phyloP scores from a whole-genome alignment of 371 early-diverging fungal species.

The Actinomortierella ambigua region DNA sequence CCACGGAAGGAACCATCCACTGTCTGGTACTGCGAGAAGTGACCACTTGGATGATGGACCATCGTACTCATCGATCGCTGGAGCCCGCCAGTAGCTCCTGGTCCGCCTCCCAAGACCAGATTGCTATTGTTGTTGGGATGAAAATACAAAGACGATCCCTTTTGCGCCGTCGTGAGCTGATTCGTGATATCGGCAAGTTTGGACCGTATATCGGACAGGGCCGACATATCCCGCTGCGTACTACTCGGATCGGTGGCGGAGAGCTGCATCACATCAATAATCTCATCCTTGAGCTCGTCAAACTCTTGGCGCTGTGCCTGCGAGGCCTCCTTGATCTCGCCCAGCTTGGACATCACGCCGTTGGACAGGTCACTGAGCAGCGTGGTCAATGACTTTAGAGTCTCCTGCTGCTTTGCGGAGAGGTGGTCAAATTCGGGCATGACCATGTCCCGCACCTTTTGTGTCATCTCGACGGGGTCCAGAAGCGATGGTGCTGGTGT shows the following conservation, averaged over 20 bases:
- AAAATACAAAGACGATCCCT: slow-evolving; percentile 8
- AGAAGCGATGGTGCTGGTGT: not conserved
- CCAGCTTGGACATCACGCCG: slow-evolving; percentile 10
- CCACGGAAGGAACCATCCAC: too few species aligned
- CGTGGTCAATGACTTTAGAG: slow-evolving; percentile 26
- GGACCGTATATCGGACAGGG: slow-evolving; percentile 38
- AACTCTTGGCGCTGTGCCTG: slow-evolving; percentile 39
- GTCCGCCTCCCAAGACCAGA: not conserved
- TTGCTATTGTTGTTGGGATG: slow-evolving; percentile 7
- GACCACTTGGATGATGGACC: slow-evolving; percentile 14
- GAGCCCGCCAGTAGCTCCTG: slow-evolving; percentile 20
- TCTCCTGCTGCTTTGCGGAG: slow-evolving; percentile 36
- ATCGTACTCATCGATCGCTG: slow-evolving; percentile 39
- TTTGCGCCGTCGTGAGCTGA: slow-evolving; percentile 9
- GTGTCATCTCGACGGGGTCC: slow-evolving; percentile 12
- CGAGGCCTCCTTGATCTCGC: slow-evolving; percentile 41
- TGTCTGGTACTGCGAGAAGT: too few species aligned
- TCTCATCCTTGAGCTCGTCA: slow-evolving; percentile 48
- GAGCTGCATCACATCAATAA: slow-evolving; percentile 44
- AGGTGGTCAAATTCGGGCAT: slow-evolving; percentile 40
- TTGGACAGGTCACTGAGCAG: slow-evolving; percentile 32
- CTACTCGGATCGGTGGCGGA: slow-evolving; percentile 41
- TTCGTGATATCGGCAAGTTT: slow-evolving; percentile 35
- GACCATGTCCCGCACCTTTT: slow-evolving; percentile 33
- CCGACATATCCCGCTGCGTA: slow-evolving; percentile 36